phyloP scores from a whole-genome alignment of 1,284 basidiomycete genomes.

The Volvariella surrecta region DNA sequence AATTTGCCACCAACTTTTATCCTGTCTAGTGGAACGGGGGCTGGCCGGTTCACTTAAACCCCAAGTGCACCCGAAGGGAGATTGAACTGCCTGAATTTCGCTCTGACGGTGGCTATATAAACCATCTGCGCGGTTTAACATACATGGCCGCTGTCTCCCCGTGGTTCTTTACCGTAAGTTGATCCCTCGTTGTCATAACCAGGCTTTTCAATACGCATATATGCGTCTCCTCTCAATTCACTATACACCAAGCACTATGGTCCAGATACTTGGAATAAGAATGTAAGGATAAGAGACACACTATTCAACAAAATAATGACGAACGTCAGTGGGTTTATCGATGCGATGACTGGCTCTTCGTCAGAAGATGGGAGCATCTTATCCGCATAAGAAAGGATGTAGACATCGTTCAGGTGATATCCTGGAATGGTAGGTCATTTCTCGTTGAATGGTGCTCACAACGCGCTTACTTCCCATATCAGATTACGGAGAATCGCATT shows the following conservation, averaged over 20 bases:
- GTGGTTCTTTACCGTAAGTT: constrained; percentile 85
- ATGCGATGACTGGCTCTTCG: constrained; percentile 66
- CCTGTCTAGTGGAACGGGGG: constrained; percentile 59
- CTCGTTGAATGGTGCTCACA: too few relatives aligned
- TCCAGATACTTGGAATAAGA: constrained; percentile 67
- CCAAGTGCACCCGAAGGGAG: constrained; percentile 8
- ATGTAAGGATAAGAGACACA: constrained; percentile 35
- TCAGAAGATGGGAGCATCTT: constrained; percentile 67
- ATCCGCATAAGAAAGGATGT: constrained; percentile 51
- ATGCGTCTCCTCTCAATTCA: too few relatives aligned
- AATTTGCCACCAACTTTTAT: neutral
- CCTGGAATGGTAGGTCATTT: too few relatives aligned
- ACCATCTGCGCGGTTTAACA: constrained; percentile 32
- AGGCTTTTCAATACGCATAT: too few relatives aligned
- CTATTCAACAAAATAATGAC: too few relatives aligned
- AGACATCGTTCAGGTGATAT: constrained; percentile 50
- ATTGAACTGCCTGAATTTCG: neutral
- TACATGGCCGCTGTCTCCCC: constrained; percentile 54
- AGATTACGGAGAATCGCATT: constrained; percentile 53
- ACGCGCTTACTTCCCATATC: too few relatives aligned
- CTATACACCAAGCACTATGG: too few relatives aligned
- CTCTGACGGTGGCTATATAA: constrained; percentile 18
- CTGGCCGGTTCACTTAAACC: constrained; percentile 52
- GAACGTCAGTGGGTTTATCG: constrained; percentile 56
- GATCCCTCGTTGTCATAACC: too few relatives aligned